Conservation (phyloP, 2,329 filamentous ascomycete species). For the Chaetomium strumarium region DNA sequence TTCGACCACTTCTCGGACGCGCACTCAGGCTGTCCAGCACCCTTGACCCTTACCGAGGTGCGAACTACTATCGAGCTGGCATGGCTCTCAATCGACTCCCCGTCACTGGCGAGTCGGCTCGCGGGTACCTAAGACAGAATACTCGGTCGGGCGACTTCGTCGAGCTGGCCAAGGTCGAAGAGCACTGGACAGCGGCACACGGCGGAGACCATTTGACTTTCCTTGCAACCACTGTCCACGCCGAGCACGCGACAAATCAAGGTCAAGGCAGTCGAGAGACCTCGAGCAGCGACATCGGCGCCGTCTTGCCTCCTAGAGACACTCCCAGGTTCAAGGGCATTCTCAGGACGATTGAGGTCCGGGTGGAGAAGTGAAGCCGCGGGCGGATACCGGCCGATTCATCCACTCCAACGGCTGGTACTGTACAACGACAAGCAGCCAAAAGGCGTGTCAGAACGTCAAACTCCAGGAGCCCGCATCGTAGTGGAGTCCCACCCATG, state of each 20-base stretch:
- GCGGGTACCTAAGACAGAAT: constrained; percentile 11
- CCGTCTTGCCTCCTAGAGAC: constrained; percentile 1
- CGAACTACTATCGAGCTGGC: constrained; percentile 25
- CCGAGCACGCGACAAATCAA: background rate
- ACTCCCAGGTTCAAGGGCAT: constrained; percentile 16
- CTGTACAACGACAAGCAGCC: no score
- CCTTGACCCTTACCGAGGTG: constrained; percentile 17
- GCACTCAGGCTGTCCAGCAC: constrained; percentile 17
- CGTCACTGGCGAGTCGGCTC: background rate
- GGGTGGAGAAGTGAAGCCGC: constrained; percentile 17
- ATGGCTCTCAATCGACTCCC: constrained; percentile 20
- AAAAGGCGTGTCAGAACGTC: no score
- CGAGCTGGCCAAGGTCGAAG: constrained; percentile 2
- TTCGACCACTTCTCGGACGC: constrained; percentile 25
- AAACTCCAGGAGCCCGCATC: no score
- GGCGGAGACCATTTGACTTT: constrained; percentile 1
- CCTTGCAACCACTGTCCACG: constrained; percentile 3
- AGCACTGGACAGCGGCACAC: constrained; percentile 6
- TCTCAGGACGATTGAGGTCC: constrained; percentile 21
- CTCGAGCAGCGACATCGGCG: constrained; percentile 6
- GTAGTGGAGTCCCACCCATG: no score
- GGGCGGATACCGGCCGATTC: no score
- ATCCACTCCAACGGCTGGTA: no score
- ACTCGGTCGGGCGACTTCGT: constrained; percentile 11
- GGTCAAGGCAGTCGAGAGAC: background rate